Evolutionary conservation across 345 rosid genomes (phyloP), one percentile per base, ranked within the genome.

Genomic region (Excoecaria cochinchinensis): DNA sequence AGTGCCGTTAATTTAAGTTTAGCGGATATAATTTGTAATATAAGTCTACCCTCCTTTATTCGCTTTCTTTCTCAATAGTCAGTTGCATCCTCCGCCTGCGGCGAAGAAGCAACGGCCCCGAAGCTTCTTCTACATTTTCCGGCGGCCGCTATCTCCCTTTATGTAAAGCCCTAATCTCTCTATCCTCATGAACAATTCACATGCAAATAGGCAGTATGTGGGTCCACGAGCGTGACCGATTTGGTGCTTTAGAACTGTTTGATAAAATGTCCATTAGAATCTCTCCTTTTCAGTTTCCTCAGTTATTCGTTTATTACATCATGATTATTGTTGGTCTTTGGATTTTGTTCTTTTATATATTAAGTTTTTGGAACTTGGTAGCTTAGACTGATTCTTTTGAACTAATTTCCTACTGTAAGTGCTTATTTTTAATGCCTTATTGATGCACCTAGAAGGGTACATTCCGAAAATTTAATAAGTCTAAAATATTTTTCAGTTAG

Each of bases 221-320:
- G 12, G 46, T 12, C 14, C 6, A 3, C 31, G 4, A 10, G n/a
- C 17, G 22, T 73, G 12, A 5, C 0, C 14, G 36, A 62, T 12
- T 38, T 48, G 4, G 7, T 63, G 76, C 69, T 53, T 69, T 21
- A 22, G 24, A 51, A 44, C 68, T 77, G 85, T 75, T 74, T 70
- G 87, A 73, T 70, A 22, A 67, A 78, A 73, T 78, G 77, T 44
- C 75, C 16, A 39, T 36, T 6, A 3, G 67, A 22, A 31, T 52
- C 8, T 65, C 19, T 38, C 44, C 44, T 67, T 52, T 52, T 52
- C n/a, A 52, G 57, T 16, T 73, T 77, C 17, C 21, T 31, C 53
- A 7, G 44, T 6, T 19, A 3, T 67, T 38, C 57, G 15, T 52
- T 16, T 52, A 19, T 19, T 44, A 9, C 19, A 8, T 22, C 39